Evolutionary conservation across 1,284 basidiomycete species (phyloP), one percentile per base, ranked within the genome.

Genomic region (Puccinia triticina): DNA sequence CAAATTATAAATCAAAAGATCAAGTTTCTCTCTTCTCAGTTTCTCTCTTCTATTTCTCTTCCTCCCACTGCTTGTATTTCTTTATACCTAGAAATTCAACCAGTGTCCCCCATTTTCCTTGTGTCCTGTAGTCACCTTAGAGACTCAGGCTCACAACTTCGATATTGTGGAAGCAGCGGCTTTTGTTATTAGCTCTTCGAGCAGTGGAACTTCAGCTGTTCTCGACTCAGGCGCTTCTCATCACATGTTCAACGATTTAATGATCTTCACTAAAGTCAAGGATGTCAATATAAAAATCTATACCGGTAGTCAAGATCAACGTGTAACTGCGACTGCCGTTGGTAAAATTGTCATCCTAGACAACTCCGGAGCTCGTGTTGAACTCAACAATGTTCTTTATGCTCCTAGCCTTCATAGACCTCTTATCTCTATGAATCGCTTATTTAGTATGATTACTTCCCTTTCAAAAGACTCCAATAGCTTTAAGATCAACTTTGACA

Each of bases 151-250:
- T n/a, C n/a, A n/a, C n/a, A n/a, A n/a, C n/a, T n/a, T n/a, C n/a
- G n/a, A n/a, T n/a, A n/a, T n/a, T n/a, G n/a, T n/a, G n/a, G n/a
- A n/a, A n/a, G n/a, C n/a, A n/a, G n/a, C n/a, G n/a, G n/a, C n/a
- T n/a, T n/a, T n/a, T n/a, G n/a, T n/a, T n/a, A n/a, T 50, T 23
- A 50, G 46, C 40, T 72, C 26, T 72, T 16, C 5, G 46, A 23
- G 14, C 48, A 26, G 16, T n/a, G 46, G 14, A 50, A 50, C 16
- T 48, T 72, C 43, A 18, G 69, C 11, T 4, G 26, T 72, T 11
- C 43, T 72, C 14, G 69, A 72, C 34, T 50, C n/a, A 29, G 69
- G 46, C 1, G 46, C 69, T 4, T 72, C 46, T 72, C 66, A 69
- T 21, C 66, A 69, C 40, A 72, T 72, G 69, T 23, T 72, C 10